Conservation (phyloP, 768 basidiomycete genomes). For the Pisolithus tinctorius region DNA sequence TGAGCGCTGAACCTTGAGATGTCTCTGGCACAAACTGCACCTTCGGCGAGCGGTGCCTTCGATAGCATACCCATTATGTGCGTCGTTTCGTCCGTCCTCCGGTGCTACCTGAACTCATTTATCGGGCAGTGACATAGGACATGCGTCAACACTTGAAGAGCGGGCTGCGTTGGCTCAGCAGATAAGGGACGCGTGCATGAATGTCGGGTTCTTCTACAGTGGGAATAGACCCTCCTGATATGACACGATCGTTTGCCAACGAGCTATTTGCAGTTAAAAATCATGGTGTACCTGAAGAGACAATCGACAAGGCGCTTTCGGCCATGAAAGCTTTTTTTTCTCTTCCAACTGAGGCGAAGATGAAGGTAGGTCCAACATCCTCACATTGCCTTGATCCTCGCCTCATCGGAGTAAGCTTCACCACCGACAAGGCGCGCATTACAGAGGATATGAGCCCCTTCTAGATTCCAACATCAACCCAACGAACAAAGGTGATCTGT, state of each 20-base stretch:
- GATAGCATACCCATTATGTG: slow-evolving; percentile 22
- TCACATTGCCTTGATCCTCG: too few relatives aligned
- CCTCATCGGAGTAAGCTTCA: too few relatives aligned
- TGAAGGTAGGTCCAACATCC: too few relatives aligned
- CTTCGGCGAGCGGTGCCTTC: slow-evolving; percentile 15
- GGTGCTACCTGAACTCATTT: not conserved
- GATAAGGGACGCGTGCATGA: slow-evolving; percentile 70
- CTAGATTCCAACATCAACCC: too few relatives aligned
- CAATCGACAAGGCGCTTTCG: too few relatives aligned
- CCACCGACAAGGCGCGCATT: too few relatives aligned
- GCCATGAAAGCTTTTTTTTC: too few relatives aligned
- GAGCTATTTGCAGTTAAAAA: too few relatives aligned
- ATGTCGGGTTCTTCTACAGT: slow-evolving; percentile 86
- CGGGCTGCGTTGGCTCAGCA: slow-evolving; percentile 44
- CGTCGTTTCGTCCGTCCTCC: not conserved
- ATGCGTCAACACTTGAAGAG: slow-evolving; percentile 17
- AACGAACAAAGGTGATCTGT: too few relatives aligned
- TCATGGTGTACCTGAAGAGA: too few relatives aligned
- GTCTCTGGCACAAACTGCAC: slow-evolving; percentile 17
- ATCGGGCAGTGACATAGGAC: slow-evolving; percentile 15
- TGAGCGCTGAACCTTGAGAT: not conserved
- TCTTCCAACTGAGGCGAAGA: too few relatives aligned
- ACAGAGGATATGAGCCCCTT: too few relatives aligned
- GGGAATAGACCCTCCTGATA: slow-evolving; percentile 1
- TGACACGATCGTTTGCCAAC: not conserved